These are phyloP conservation scores for Chytriomyces confervae DNA, from an alignment of 192 early-diverging fungal genomes.

Conservation along the genomic window DNA sequence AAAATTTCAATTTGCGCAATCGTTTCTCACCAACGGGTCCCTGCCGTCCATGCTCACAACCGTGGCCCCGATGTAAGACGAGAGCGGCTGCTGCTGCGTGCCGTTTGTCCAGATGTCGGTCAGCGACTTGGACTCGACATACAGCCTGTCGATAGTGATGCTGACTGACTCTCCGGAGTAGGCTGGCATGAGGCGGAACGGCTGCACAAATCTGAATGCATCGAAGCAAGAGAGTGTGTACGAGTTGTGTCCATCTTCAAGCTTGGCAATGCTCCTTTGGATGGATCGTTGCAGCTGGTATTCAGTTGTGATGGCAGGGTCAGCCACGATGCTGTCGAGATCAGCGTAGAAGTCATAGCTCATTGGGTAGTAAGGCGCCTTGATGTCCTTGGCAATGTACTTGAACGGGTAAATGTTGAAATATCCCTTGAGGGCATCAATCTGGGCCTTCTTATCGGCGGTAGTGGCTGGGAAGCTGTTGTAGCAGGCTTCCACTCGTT, in stretches of 20 bases:
- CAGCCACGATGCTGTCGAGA: not conserved
- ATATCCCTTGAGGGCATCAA: slow-evolving; percentile 35
- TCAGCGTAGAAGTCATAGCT: not conserved
- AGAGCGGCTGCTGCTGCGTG: not conserved
- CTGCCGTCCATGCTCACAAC: slow-evolving; percentile 14
- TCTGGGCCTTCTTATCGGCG: slow-evolving; percentile 16
- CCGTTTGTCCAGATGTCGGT: not conserved
- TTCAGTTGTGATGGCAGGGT: slow-evolving; percentile 11
- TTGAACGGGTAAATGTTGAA: slow-evolving; percentile 29
- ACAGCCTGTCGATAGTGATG: not conserved
- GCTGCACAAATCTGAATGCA: slow-evolving; percentile 1
- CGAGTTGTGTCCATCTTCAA: slow-evolving; percentile 11
- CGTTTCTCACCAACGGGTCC: slow-evolving; percentile 1
- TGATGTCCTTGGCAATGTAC: not conserved
- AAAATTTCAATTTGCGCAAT: no score
- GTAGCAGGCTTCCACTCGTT: slow-evolving; percentile 21
- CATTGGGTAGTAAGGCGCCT: slow-evolving; percentile 22
- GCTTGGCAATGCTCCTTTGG: not conserved
- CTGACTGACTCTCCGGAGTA: not conserved
- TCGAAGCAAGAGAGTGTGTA: slow-evolving; percentile 11
- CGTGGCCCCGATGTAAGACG: slow-evolving; percentile 1
- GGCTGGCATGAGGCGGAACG: not conserved
- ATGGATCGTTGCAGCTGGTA: not conserved
- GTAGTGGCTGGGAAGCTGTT: slow-evolving; percentile 9
- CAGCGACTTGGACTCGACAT: not conserved